phyloP scores from a whole-genome alignment of 2,329 filamentous ascomycete genomes.

The Bipolaris zeicola region DNA sequence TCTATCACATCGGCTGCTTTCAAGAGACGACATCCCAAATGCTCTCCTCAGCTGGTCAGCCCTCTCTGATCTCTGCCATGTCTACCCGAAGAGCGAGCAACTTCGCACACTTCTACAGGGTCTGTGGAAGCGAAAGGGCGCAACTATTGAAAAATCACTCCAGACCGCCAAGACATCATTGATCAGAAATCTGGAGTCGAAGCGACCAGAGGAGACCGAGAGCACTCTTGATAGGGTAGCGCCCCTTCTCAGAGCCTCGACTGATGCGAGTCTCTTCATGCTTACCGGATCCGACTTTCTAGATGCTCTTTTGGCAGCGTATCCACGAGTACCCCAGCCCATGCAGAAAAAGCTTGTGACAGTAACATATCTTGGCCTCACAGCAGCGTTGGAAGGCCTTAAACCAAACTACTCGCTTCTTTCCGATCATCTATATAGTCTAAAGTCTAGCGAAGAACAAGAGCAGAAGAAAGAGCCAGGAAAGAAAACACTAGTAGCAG shows the following conservation, averaged over 20 bases:
- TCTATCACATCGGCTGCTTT: conserved; percentile 64
- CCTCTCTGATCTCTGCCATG: conserved; percentile 69
- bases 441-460: conserved; percentile 73
- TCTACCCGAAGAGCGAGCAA: conserved; percentile 68
- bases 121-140: conserved; percentile 60
- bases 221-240: conserved; percentile 64
- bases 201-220: conserved; percentile 63
- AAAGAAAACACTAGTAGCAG: conserved; percentile 71
- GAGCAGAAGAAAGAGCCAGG: conserved; percentile 54
- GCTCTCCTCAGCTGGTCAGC: conserved; percentile 68
- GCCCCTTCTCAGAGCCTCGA: conserved; percentile 66
- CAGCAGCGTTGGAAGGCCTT: conserved; percentile 69
- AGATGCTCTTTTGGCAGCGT: conserved; percentile 73
- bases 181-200: conserved; percentile 67
- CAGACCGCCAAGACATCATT: conserved; percentile 66
- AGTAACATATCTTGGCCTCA: conserved; percentile 75
- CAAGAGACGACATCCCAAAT: conserved; percentile 53
- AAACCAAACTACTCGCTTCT: conserved; percentile 75
- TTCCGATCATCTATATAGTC: conserved; percentile 80
- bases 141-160: conserved; percentile 60
- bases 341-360: conserved; percentile 73
- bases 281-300: conserved; percentile 87
- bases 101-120: conserved; percentile 55
- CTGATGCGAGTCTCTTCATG: conserved; percentile 64
- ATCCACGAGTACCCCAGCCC: conserved; percentile 64